A percentile compares a stretch with the other conserved stretches of the same genome.
Evolutionary conservation across 768 basidiomycete species (phyloP).

Genomic region (Holtermannia corniformis): DNA sequence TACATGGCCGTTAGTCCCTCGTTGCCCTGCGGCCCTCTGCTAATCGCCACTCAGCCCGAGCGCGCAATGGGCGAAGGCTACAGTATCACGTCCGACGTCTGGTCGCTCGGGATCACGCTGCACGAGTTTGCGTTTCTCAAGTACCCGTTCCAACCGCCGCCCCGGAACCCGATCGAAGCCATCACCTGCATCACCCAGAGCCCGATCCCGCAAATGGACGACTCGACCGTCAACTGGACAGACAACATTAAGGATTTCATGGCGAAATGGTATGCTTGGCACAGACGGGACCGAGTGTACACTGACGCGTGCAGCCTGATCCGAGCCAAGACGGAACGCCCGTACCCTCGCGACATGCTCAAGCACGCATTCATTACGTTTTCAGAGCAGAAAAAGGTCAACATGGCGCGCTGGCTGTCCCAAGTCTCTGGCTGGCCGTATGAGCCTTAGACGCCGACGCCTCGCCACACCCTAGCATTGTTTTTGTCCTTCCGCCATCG

Average conservation of each 20-base stretch:
- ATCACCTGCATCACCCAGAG: conserved; percentile 71
- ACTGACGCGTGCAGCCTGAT: conserved; percentile 51
- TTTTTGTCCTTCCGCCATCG: neutral
- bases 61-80: conserved; percentile 40
- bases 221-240: conserved; percentile 50
- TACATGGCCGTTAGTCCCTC: conserved; percentile 42
- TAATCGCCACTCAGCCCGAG: conserved; percentile 32
- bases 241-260: conserved; percentile 87
- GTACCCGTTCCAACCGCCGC: conserved; percentile 39
- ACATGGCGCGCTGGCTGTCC: conserved; percentile 70
- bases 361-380: conserved; percentile 71
- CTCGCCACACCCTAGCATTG: neutral
- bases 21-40: neutral
- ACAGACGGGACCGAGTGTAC: neutral
- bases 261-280: conserved; percentile 58
- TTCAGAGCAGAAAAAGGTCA: conserved; percentile 69
- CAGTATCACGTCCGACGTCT: conserved; percentile 42
- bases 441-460: neutral
- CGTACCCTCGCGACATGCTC: conserved; percentile 73
- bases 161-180: conserved; percentile 67
- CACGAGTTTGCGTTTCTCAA: conserved; percentile 42
- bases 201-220: conserved; percentile 38
- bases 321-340: conserved; percentile 58
- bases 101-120: conserved; percentile 42
- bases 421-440: conserved; percentile 24